phyloP scores from a whole-genome alignment of 2,329 filamentous ascomycete genomes.

The Allantophomopsis lycopodina region DNA sequence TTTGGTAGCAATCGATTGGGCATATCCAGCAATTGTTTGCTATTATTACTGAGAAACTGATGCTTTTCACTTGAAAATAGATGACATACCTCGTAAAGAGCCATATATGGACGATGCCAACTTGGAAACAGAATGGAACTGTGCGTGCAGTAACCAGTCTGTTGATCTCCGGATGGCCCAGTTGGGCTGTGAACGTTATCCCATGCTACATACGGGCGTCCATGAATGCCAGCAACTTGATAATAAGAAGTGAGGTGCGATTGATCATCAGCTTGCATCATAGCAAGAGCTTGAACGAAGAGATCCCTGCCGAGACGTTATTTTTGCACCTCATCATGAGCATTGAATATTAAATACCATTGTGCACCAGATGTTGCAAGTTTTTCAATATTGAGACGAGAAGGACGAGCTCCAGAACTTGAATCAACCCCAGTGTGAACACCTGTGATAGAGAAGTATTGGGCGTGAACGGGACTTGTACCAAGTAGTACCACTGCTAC shows the following conservation, averaged over 20 bases:
- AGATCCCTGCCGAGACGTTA: conserved; percentile 10
- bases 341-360: conserved; percentile 4
- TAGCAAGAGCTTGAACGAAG: conserved; percentile 11
- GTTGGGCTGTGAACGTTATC: conserved; percentile 32
- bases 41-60: no score
- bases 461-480: background rate
- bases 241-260: conserved; percentile 9
- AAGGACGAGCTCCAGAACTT: conserved; percentile 7
- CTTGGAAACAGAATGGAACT: conserved; percentile 41
- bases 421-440: conserved; percentile 8
- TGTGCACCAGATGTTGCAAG: conserved; percentile 8
- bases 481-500: no score
- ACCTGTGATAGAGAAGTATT: conserved; percentile 7
- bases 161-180: conserved; percentile 19
- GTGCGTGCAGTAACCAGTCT: conserved; percentile 36
- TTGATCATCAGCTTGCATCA: conserved; percentile 10
- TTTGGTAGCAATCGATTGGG: no score
- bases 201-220: conserved; percentile 51
- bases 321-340: background rate
- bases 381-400: conserved; percentile 10
- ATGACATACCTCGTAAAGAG: conserved; percentile 30
- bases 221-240: conserved; percentile 51
- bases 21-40: no score
- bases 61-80: background rate
- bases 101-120: conserved; percentile 51